Conservation (phyloP, 148 eudicot genomes). For the Rhododendron vialii region DNA sequence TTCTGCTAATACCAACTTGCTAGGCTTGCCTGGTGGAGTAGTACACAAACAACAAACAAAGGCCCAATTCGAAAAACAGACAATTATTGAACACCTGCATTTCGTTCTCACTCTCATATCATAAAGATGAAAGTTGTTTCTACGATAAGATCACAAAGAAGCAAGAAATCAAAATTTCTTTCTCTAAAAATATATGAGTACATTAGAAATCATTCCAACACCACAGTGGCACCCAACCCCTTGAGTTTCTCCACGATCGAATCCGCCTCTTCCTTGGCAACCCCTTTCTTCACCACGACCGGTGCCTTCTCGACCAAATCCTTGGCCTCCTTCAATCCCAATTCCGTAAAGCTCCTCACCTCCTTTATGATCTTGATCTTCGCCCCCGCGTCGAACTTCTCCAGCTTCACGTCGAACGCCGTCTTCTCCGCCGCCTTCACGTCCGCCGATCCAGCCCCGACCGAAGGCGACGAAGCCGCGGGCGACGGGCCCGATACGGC, state of each 20-base stretch:
- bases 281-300: constrained; percentile 59
- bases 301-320: constrained; percentile 84
- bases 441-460: constrained; percentile 18
- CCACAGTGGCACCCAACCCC: constrained; percentile 76
- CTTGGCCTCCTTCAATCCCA: constrained; percentile 59
- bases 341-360: constrained; percentile 18
- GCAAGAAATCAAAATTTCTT: neutral
- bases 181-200: no score
- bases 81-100: neutral
- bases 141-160: neutral
- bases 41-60: neutral
- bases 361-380: constrained; percentile 22
- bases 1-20: neutral
- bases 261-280: constrained; percentile 65
- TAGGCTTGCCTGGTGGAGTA: neutral
- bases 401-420: constrained; percentile 66
- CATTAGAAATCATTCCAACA: constrained; percentile 49
- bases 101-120: neutral
- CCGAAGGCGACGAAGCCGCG: constrained; percentile 10
- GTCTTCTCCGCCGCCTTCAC: constrained; percentile 54
- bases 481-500: neutral
- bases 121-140: constrained; percentile 1
- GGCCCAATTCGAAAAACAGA: neutral
- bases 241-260: constrained; percentile 63
- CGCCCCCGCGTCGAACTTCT: constrained; percentile 55